Evolutionary conservation across 2,329 filamentous ascomycete genomes (phyloP), one percentile per base, ranked within the genome.

Genomic region (Colletotrichum karsti): DNA sequence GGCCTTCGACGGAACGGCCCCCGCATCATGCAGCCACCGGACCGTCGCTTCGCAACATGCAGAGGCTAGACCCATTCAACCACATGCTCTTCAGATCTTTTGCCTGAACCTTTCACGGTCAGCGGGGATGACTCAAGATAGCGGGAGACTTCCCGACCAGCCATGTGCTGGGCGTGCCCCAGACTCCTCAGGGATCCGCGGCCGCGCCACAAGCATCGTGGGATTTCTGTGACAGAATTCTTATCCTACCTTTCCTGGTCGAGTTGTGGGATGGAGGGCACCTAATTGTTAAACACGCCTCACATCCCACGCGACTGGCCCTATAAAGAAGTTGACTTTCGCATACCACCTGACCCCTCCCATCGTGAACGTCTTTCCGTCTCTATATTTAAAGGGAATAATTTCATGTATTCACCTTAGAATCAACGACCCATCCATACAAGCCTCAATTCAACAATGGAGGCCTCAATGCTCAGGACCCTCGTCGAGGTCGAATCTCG

Each of bases 401-500:
- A n/a, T 13, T 46, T 46, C 12, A 15, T 5, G 42, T 4, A 4
- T 46, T n/a, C n/a, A n/a, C n/a, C n/a, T n/a, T n/a, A 5, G 20
- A 1, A 18, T 46, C 13, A 22, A 15, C 20, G 42, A 22, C 42
- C 24, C 20, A 22, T 46, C 42, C 2, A 0, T n/a, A n/a, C n/a
- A n/a, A n/a, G n/a, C n/a, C n/a, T 22, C 20, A 18, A 24, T 46
- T 24, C 3, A 13, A 73, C 55, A n/a, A 81, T 81, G 80, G 77
- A 80, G 20, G 71, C 78, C 4, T 67, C 75, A 5, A 72, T 79
- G 54, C 64, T 81, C 35, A 72, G 71, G n/a, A 73, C 73, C 33
- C 72, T 81, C 7, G 74, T 78, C 57, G 72, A 77, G 56, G 75
- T 81, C 5, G 73, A 78, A 53, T 75, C 78, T 42, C 57, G 70